Conservation (phyloP, 495 filamentous ascomycete species). For the Penicillium pancosmium region DNA sequence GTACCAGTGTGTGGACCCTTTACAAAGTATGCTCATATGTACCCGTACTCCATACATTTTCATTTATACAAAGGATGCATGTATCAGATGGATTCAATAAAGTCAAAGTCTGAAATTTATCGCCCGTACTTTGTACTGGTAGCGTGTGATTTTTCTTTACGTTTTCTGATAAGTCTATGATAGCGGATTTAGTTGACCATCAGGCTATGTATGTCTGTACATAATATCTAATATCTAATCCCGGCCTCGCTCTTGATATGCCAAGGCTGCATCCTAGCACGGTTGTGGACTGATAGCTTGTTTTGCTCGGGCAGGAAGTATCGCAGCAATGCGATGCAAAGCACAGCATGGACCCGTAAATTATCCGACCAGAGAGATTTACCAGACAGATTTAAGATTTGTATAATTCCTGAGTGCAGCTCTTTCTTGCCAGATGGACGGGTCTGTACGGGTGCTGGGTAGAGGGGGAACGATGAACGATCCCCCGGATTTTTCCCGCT, state of each 20-base stretch:
- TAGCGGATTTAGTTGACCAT: neutral
- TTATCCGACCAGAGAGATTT: neutral
- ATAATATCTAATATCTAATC: neutral
- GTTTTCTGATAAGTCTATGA: neutral
- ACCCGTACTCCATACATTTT: too few species aligned
- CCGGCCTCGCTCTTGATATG: neutral
- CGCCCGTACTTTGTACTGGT: neutral
- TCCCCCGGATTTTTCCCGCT: constrained; percentile 25
- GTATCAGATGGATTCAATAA: neutral
- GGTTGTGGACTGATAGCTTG: neutral
- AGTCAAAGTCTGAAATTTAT: neutral
- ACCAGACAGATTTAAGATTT: neutral
- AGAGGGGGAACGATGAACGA: constrained; percentile 7
- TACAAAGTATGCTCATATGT: too few species aligned
- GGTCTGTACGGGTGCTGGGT: neutral
- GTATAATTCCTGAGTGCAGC: neutral
- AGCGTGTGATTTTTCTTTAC: neutral
- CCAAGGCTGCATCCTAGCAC: neutral
- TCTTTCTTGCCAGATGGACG: neutral
- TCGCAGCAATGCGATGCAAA: neutral
- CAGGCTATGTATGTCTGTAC: neutral
- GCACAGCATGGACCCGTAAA: neutral
- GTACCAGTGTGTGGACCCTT: too few species aligned
- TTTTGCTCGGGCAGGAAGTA: neutral
- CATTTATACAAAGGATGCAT: neutral